Base-by-base conservation (phyloP, 805 yeast genomes). In the Cyberlindnera meyerae region DNA sequence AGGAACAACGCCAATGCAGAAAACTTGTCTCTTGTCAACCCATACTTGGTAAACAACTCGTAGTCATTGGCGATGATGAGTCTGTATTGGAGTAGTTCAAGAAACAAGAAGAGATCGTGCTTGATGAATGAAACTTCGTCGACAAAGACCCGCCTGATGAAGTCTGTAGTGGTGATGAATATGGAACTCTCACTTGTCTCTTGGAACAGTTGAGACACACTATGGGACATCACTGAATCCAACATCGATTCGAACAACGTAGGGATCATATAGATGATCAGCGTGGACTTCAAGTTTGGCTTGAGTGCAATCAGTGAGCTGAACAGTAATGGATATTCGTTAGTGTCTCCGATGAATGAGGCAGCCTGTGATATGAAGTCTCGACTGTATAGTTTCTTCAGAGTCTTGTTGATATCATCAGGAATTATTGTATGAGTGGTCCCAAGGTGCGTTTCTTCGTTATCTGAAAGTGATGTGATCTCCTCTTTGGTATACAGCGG, bases 1-100 rank as follows among this genome's bases (percentile, higher is more conserved):
- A 81, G 58, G 39, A 81, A 75, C 2, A 47, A 36, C 2, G 77
- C 58, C 34, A 80, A 65, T 0, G 58, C 48, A 3, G 44, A 40
- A 13, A 70, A 29, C 68, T 67, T 3, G 50, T 63, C 34, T 52
- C 44, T 55, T 24, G 73, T 65, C 20, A 61, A 54, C 4, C 51
- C 63, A 15, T 68, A 68, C 6, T 57, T 61, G 9, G 54, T 56
- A 37, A 73, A 70, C 31, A 79, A 58, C 45, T 79, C 89, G 9
- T 63, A 59, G 51, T 84, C 94, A 45, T 76, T 80, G 2, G 84
- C 71, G 8, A 83, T 75, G 18, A 75, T 69, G 28, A 83, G 57
- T 73, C 83, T 73, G 48, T 78, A 81, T 1, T 87, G 76, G 42
- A 77, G 70, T 8, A 82, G 51, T 44, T 82, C 86, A 39, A 80